Evolutionary conservation across 345 rosid species (phyloP), one percentile per base, ranked within the genome.

Genomic region (Turritis glabra): DNA sequence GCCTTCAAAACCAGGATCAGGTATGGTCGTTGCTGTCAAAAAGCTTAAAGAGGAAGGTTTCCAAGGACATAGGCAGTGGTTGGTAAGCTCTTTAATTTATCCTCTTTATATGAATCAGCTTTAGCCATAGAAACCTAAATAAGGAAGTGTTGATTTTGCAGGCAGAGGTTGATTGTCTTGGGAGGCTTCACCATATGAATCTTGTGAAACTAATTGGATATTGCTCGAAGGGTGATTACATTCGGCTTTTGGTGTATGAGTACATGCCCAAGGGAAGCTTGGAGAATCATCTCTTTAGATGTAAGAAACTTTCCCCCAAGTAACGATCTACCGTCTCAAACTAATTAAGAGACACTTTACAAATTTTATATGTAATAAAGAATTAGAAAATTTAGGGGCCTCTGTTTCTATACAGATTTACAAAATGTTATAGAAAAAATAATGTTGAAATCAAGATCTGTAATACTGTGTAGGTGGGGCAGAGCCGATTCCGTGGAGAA

Each of bases 41-140:
- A 90, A 83, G 82, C 93, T 93, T 60, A 90, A 90, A 72, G 86
- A 87, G 27, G 92, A 93, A 70, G 96, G 84, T 50, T 81, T 83
- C 73, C 97, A 93, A 76, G 98, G 98, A 44, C 97, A 93, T 78
- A 93, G 89, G 77, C 92, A 93, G 88, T 93, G 98, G 98, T 44
- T 90, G 97, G 98, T 93, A 74, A 14, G 93, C 71, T 67, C 47
- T 22, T 76, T 30, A 13, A 5, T 22, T 27, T 21, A 12, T 52
- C 5, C 12, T 38, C 26, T 46, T 18, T 26, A 8, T 41, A 41
- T 56, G 46, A 15, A n/a, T n/a, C n/a, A n/a, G n/a, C 23, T 53
- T 73, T 53, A 64, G 48, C 44, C 15, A 17, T 32, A 54, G 8
- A 57, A 48, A 26, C 13, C 18, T 2, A 33, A 29, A 15, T 8